Evolutionary conservation across 305 asterid genomes (phyloP).

Genomic region (Ajuga reptans): DNA sequence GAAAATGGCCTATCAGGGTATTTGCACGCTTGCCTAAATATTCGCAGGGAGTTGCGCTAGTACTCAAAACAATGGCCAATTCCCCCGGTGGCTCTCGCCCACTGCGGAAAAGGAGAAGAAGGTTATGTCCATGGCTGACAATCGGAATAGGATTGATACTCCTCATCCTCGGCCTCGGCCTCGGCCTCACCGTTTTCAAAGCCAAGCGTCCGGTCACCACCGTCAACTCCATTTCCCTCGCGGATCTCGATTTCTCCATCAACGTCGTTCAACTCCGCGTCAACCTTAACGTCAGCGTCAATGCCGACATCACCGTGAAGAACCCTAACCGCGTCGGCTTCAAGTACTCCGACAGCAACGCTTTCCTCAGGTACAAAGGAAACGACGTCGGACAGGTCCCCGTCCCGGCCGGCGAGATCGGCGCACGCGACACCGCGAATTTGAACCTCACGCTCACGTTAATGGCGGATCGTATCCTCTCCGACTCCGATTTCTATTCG

Average conservation of each 20-base stretch:
- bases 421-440: slow-evolving; percentile 27
- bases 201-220: slow-evolving; percentile 46
- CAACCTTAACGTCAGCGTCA: slow-evolving; percentile 39
- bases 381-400: slow-evolving; percentile 54
- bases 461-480: slow-evolving; percentile 59
- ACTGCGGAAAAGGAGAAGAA: neutral
- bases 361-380: slow-evolving; percentile 46
- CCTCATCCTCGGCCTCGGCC: slow-evolving; percentile 40
- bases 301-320: slow-evolving; percentile 31
- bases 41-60: neutral
- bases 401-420: slow-evolving; percentile 46
- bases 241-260: slow-evolving; percentile 38
- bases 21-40: neutral
- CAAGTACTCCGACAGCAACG: slow-evolving; percentile 39
- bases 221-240: slow-evolving; percentile 40
- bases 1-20: neutral
- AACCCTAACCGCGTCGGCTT: slow-evolving; percentile 71
- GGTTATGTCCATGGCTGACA: neutral
- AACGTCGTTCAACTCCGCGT: slow-evolving; percentile 34
- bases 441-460: slow-evolving; percentile 51
- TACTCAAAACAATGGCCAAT: neutral
- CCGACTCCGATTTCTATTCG: slow-evolving; percentile 33
- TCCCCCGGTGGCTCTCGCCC: neutral
- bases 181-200: slow-evolving; percentile 69
- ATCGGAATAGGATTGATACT: slow-evolving; percentile 27